Base-by-base conservation (phyloP, 768 basidiomycete species). In the Pleurotus giganteus region DNA sequence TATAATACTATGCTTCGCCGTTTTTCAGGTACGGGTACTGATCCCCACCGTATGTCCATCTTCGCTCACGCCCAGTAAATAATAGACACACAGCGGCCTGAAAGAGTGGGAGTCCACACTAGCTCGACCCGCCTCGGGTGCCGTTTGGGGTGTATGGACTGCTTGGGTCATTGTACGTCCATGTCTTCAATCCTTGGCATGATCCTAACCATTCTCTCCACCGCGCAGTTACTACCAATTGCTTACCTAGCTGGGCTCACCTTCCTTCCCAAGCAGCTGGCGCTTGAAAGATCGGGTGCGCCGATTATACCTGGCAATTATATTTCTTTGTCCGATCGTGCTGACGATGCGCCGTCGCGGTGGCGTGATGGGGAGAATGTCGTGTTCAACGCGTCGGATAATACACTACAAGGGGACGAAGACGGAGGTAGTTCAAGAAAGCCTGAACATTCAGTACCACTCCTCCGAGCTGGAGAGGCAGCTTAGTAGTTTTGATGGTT, bases 211-310 rank as follows among this genome's bases (percentile, higher is more conserved):
- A 28, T 17, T 23, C 29, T 45, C 43, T 42, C 47, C 24, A 9
- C 49, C 12, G 13, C 39, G 21, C 51, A 81, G 80, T 29, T 73
- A n/a, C 55, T 81, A 12, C 74, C 76, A 7, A 46, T 77, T 8
- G 66, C 72, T 19, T 84, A 85, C 62, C 60, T 77, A 45, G 63
- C 65, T 6, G 82, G 83, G 1, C 70, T 76, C 34, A 64, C 63
- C 7, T 59, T 79, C 19, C 65, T 80, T 3, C 71, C 69, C 7
- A 71, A 75, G 21, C 79, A 80, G 58, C 68, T 77, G 55, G 65
- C 66, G 49, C 71, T 73, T 45, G 78, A 80, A 61, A 58, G 64
- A 23, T 54, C 62, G 27, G 63, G 34, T 8, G 26, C 32, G 47
- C 34, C 57, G 39, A 58, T 56, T 31, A 27, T 36, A 55, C 28